Evolutionary conservation across 257 asterid species (phyloP).

Genomic region (Anisodus tanguticus): DNA sequence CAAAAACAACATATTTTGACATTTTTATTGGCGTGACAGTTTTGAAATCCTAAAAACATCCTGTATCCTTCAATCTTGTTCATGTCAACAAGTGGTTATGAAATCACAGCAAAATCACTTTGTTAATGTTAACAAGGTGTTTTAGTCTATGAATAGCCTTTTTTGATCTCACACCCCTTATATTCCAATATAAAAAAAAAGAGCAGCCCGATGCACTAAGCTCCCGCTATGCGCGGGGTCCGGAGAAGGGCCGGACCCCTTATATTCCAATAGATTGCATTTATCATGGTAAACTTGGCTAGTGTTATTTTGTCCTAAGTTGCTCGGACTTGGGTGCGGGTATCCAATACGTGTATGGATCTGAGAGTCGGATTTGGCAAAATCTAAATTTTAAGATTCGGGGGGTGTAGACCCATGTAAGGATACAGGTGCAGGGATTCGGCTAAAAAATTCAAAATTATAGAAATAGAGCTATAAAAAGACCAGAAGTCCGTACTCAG

Average conservation of each 20-base stretch:
- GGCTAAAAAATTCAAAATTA: too few relatives aligned
- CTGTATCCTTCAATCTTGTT: neutral
- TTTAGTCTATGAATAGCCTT: neutral
- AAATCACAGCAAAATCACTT: neutral
- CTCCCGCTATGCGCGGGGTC: too few relatives aligned
- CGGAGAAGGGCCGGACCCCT: neutral
- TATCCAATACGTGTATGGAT: too few relatives aligned
- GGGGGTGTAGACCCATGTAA: too few relatives aligned
- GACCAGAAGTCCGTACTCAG: too few relatives aligned
- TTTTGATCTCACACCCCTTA: neutral
- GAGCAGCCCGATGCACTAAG: too few relatives aligned
- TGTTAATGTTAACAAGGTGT: neutral
- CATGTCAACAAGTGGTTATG: neutral
- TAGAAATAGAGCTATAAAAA: too few relatives aligned
- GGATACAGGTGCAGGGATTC: too few relatives aligned
- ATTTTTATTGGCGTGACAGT: neutral
- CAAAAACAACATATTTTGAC: neutral
- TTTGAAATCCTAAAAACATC: neutral
- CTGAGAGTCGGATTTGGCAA: too few relatives aligned
- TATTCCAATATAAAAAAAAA: too few relatives aligned
- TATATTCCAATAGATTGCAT: neutral
- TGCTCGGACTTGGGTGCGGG: too few relatives aligned
- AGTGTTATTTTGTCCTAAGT: neutral
- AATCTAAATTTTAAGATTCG: too few relatives aligned
- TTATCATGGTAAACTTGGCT: neutral